phyloP scores from a whole-genome alignment of 257 asterid species.

The Scutellaria galericulata region DNA sequence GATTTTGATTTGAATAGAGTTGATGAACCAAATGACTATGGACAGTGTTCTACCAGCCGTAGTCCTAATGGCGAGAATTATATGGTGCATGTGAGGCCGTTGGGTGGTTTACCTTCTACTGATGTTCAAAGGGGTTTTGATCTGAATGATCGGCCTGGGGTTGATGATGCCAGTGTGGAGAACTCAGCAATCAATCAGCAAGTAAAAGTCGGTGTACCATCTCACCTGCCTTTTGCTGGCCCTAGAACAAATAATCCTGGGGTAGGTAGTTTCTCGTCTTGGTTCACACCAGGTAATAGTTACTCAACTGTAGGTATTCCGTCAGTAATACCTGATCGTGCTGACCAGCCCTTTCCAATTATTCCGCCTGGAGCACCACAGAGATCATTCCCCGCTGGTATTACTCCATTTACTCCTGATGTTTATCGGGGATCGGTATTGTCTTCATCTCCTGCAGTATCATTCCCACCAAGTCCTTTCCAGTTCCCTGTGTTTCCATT shows the following conservation, averaged over 20 bases:
- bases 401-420: slow-evolving; percentile 56
- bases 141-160: slow-evolving; percentile 57
- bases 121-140: slow-evolving; percentile 53
- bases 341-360: slow-evolving; percentile 51
- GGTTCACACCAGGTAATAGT: slow-evolving; percentile 70
- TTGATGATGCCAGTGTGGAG: slow-evolving; percentile 44
- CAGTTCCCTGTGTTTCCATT: slow-evolving; percentile 63
- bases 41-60: slow-evolving; percentile 44
- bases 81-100: slow-evolving; percentile 37
- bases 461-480: slow-evolving; percentile 65
- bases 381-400: slow-evolving; percentile 63
- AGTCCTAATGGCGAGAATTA: slow-evolving; percentile 35
- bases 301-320: slow-evolving; percentile 60
- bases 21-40: slow-evolving; percentile 51
- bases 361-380: slow-evolving; percentile 67
- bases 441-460: slow-evolving; percentile 79
- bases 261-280: slow-evolving; percentile 65
- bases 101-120: slow-evolving; percentile 36
- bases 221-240: slow-evolving; percentile 56
- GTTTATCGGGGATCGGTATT: slow-evolving; percentile 81
- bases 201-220: slow-evolving; percentile 43
- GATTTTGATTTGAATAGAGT: slow-evolving; percentile 66
- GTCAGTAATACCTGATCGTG: slow-evolving; percentile 66
- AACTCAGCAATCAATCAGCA: slow-evolving; percentile 36
- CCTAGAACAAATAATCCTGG: slow-evolving; percentile 46